phyloP scores from a whole-genome alignment of 306 rosid species.

The Luffa aegyptiaca region DNA sequence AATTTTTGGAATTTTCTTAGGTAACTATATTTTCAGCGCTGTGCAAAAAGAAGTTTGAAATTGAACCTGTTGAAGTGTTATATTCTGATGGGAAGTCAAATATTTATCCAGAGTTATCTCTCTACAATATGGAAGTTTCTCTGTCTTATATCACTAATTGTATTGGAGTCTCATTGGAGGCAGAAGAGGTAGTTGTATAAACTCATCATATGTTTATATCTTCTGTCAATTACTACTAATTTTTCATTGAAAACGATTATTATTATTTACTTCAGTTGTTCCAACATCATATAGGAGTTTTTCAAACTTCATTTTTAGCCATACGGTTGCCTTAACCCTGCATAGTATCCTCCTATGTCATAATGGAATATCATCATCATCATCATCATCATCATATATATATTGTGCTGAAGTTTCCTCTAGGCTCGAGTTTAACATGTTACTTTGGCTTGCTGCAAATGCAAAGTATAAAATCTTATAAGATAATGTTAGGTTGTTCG shows the following conservation, averaged over 20 bases:
- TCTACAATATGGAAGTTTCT: slow-evolving; percentile 81
- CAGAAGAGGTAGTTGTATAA: slow-evolving; percentile 33
- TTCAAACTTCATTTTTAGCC: neutral
- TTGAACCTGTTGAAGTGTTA: slow-evolving; percentile 87
- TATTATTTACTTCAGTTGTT: neutral
- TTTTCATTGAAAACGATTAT: neutral
- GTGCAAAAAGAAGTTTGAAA: slow-evolving; percentile 62
- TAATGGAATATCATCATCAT: neutral
- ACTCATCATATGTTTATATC: neutral
- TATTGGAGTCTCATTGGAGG: slow-evolving; percentile 70
- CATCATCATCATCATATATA: neutral
- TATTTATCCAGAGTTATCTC: slow-evolving; percentile 71
- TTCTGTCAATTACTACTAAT: neutral
- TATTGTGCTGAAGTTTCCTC: neutral
- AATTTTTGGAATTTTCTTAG: slow-evolving; percentile 27
- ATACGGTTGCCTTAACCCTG: neutral
- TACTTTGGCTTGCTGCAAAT: neutral
- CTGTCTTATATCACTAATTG: slow-evolving; percentile 51
- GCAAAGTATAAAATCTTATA: neutral
- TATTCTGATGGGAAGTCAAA: slow-evolving; percentile 59
- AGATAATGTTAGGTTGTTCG: neutral
- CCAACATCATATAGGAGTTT: neutral
- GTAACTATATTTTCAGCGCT: slow-evolving; percentile 66
- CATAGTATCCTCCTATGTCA: neutral
- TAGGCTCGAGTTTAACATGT: neutral